Percentiles rank a stretch among this genome's conserved stretches.
These are phyloP conservation scores for Euphorbia lathyris DNA, from an alignment of 345 rosid genomes.

Conservation along the genomic window DNA sequence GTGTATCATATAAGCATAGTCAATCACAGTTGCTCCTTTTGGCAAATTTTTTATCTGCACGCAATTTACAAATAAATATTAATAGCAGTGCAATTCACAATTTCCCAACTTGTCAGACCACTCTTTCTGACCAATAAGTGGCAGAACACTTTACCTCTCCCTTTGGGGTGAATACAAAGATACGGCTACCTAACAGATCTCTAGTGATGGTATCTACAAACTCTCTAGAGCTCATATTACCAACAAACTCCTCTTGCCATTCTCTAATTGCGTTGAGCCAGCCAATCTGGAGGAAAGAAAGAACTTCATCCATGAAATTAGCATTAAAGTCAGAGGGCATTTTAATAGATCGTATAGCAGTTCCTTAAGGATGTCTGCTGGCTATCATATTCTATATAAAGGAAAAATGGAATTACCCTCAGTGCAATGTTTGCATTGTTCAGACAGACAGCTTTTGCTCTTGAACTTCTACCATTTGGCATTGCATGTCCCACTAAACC, in stretches of 20 bases:
- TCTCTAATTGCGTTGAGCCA: conserved; percentile 99
- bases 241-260: conserved; percentile 99
- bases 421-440: conserved; percentile 90
- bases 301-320: conserved; percentile 21
- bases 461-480: conserved; percentile 61
- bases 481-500: conserved; percentile 71
- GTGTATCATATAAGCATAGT: conserved; percentile 96
- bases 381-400: conserved; percentile 19
- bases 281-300: conserved; percentile 39
- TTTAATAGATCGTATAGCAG: conserved; percentile 7
- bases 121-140: conserved; percentile 35
- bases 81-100: conserved; percentile 12
- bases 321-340: conserved; percentile 24
- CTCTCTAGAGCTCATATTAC: conserved; percentile 99
- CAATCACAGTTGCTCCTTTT: conserved; percentile 89
- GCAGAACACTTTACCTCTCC: conserved; percentile 24
- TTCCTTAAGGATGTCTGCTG: conserved; percentile 15
- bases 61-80: conserved; percentile 17
- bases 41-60: conserved; percentile 90
- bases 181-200: conserved; percentile 91
- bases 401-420: conserved; percentile 52
- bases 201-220: conserved; percentile 90
- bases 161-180: conserved; percentile 69
- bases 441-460: conserved; percentile 78
- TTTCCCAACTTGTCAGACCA: conserved; percentile 2